Evolutionary conservation across 805 yeast genomes (phyloP).

Genomic region (Candida anglica): DNA sequence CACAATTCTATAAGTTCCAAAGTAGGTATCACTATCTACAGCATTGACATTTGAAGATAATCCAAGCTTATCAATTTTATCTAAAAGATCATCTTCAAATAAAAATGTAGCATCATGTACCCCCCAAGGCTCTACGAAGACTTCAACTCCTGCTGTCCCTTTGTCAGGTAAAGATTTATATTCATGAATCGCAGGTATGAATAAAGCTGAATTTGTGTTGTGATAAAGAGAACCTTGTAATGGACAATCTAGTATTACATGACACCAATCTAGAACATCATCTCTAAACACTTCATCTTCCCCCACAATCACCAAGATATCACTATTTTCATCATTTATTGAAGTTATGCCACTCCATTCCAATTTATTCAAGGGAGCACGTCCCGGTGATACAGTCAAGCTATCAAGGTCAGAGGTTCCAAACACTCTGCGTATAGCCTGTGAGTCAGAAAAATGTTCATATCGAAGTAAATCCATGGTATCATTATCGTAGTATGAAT

Average conservation of each 20-base stretch:
- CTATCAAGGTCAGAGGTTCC: conserved; percentile 11
- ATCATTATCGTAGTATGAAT: conserved; percentile 29
- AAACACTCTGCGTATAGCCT: conserved; percentile 4
- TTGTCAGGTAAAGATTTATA: conserved; percentile 13
- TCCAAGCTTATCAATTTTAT: conserved; percentile 4
- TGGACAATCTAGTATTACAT: conserved; percentile 26
- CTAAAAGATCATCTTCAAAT: conserved; percentile 18
- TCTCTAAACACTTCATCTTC: conserved; percentile 42
- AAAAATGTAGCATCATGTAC: conserved; percentile 27
- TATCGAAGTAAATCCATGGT: conserved; percentile 15
- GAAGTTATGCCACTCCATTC: conserved; percentile 34
- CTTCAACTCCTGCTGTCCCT: conserved; percentile 15
- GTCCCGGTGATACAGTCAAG: conserved; percentile 22
- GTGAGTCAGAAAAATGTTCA: conserved; percentile 6
- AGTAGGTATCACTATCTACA: conserved; percentile 5
- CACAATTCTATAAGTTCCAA: conserved; percentile 1
- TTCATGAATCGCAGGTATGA: conserved; percentile 14
- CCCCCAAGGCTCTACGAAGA: conserved; percentile 35
- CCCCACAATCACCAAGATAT: conserved; percentile 31
- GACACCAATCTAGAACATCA: conserved; percentile 32
- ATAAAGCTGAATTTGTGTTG: conserved; percentile 20
- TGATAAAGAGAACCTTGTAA: conserved; percentile 14
- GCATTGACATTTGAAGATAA: conserved; percentile 1
- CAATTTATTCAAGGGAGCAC: conserved; percentile 13
- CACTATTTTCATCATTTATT: conserved; percentile 18